Evolutionary conservation across 371 early-diverging fungal genomes (phyloP).

Genomic region (Encephalitozoon cuniculi): DNA sequence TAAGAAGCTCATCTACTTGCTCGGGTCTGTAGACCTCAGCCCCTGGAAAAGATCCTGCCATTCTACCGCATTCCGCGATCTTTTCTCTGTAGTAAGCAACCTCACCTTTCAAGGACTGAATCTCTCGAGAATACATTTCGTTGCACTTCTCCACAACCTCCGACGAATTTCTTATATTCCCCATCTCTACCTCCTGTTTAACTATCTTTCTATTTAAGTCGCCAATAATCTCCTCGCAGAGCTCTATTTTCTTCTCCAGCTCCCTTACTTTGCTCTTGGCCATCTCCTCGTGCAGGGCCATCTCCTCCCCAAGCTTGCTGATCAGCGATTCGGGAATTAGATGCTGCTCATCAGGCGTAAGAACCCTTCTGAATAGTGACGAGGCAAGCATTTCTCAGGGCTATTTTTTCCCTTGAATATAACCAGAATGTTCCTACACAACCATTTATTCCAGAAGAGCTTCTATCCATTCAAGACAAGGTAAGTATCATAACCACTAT

Average conservation of each 20-base stretch:
- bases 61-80: neutral
- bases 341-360: slow-evolving; percentile 8
- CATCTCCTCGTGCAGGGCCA: neutral
- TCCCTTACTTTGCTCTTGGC: neutral
- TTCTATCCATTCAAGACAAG: neutral
- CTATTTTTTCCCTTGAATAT: slow-evolving; percentile 10
- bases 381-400: slow-evolving; percentile 2
- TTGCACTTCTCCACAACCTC: neutral
- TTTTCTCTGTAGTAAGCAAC: neutral
- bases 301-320: neutral
- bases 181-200: neutral
- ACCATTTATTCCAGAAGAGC: neutral
- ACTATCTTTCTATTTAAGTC: neutral
- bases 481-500: neutral
- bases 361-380: neutral
- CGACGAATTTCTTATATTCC: neutral
- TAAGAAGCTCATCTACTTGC: neutral
- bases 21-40: neutral
- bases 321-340: neutral
- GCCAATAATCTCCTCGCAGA: neutral
- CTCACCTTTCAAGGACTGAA: neutral
- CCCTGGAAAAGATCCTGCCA: neutral
- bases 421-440: neutral
- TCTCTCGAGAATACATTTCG: neutral
- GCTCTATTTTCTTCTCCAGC: neutral